Percentiles rank a stretch among this genome's conserved stretches.
Conservation (phyloP, 345 rosid species). For the Boechera retrofracta region DNA sequence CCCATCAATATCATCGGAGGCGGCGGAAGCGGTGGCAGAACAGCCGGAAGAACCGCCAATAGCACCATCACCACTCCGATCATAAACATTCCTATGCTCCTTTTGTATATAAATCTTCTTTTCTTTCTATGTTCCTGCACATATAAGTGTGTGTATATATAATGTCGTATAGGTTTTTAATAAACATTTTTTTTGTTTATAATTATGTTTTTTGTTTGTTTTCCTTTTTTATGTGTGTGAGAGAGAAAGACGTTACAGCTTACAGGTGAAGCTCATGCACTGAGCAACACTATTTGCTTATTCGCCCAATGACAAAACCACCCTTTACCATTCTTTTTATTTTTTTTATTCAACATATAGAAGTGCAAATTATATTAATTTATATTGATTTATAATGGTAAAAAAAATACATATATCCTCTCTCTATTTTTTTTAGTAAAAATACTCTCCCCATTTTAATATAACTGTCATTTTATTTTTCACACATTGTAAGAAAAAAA, state of each 20-base stretch:
- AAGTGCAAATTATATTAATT: too few species aligned
- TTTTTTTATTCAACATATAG: background rate
- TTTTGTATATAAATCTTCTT: background rate
- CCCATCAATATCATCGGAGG: slow-evolving; percentile 45
- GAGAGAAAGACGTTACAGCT: slow-evolving; percentile 47
- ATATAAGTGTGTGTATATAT: slow-evolving; percentile 3
- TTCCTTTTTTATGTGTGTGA: slow-evolving; percentile 29
- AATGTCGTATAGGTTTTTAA: background rate
- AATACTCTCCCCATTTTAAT: background rate
- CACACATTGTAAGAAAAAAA: too few species aligned
- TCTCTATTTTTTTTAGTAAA: background rate
- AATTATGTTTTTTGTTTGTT: slow-evolving; percentile 23
- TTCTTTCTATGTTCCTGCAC: background rate
- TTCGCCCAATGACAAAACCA: slow-evolving; percentile 36
- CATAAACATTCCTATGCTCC: slow-evolving; percentile 15
- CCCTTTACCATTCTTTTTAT: background rate
- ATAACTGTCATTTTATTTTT: background rate
- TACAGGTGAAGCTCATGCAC: slow-evolving; percentile 51
- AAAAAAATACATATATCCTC: too few species aligned
- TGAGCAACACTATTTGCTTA: slow-evolving; percentile 26
- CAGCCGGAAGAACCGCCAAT: slow-evolving; percentile 36
- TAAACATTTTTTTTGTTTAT: background rate
- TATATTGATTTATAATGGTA: too few species aligned
- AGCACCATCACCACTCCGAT: slow-evolving; percentile 29
- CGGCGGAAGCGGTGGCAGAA: slow-evolving; percentile 45